Evolutionary conservation across 306 rosid species (phyloP).

Genomic region (Benincasa hispida): DNA sequence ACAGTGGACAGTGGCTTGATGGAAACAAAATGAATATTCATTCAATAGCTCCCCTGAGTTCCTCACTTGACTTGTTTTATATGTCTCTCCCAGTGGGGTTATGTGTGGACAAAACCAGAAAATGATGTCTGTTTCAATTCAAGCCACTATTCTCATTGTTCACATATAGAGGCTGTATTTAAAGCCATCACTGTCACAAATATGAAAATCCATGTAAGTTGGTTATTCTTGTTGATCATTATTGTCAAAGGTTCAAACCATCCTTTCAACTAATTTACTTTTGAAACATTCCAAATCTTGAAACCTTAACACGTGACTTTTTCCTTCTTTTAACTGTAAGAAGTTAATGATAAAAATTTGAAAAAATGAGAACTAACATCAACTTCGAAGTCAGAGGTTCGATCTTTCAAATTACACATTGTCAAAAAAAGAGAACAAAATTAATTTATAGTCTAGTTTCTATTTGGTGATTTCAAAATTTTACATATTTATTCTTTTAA

Average conservation of each 20-base stretch:
- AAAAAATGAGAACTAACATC: no score
- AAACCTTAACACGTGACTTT: no score
- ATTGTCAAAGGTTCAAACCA: background rate
- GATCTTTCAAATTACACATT: no score
- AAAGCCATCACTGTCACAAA: background rate
- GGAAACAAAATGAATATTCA: background rate
- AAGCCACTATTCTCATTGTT: background rate
- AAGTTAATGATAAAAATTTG: no score
- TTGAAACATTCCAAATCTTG: no score
- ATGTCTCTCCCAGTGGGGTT: background rate
- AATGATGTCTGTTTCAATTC: background rate
- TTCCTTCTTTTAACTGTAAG: background rate
- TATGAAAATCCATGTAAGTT: background rate
- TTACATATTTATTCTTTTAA: no score
- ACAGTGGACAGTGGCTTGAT: constrained; percentile 47
- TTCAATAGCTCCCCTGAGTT: background rate
- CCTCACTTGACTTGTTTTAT: background rate
- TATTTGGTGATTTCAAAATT: no score
- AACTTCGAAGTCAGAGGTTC: no score
- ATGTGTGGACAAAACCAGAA: background rate
- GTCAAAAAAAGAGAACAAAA: no score
- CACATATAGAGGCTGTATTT: background rate
- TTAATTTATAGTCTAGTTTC: no score
- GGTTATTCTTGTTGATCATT: background rate
- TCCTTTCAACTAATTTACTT: background rate